These are phyloP conservation scores for Fusarium brevicatenulatum DNA, from an alignment of 2,329 filamentous ascomycete species.

Conservation along the genomic window DNA sequence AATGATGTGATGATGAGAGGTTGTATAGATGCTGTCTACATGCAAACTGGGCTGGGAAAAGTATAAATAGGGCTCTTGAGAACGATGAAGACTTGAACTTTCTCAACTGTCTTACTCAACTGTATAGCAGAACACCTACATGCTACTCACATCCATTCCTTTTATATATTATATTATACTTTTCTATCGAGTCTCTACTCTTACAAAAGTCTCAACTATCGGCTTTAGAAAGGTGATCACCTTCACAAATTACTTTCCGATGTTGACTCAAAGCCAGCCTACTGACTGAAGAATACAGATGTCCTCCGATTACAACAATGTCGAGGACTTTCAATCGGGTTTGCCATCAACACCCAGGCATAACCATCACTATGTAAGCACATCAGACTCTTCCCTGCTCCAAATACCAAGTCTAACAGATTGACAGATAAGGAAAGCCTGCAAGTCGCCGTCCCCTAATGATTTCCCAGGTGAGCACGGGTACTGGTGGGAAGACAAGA, in stretches of 20 bases:
- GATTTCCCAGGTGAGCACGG: too few relatives aligned
- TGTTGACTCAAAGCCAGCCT: neutral
- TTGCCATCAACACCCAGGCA: rapidly evolving
- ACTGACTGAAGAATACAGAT: too few relatives aligned
- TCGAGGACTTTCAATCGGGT: rapidly evolving
- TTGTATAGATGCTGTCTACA: neutral
- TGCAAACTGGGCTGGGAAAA: neutral
- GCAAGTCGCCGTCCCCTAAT: neutral
- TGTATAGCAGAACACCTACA: neutral
- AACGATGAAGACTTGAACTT: neutral
- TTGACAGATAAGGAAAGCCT: neutral
- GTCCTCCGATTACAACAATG: neutral
- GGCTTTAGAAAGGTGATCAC: neutral
- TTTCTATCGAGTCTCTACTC: neutral
- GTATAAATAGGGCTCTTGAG: neutral
- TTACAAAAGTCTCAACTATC: rapidly evolving
- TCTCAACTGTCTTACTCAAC: neutral
- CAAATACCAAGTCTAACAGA: neutral
- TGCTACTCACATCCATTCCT: neutral
- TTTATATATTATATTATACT: neutral
- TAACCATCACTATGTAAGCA: neutral
- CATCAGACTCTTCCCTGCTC: neutral
- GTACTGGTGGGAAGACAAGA: too few relatives aligned
- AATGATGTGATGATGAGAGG: neutral
- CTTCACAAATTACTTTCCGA: neutral